Evolutionary conservation across 495 filamentous ascomycete species (phyloP), one percentile per base, ranked within the genome.

Genomic region (Penicillium atrosanguineum): DNA sequence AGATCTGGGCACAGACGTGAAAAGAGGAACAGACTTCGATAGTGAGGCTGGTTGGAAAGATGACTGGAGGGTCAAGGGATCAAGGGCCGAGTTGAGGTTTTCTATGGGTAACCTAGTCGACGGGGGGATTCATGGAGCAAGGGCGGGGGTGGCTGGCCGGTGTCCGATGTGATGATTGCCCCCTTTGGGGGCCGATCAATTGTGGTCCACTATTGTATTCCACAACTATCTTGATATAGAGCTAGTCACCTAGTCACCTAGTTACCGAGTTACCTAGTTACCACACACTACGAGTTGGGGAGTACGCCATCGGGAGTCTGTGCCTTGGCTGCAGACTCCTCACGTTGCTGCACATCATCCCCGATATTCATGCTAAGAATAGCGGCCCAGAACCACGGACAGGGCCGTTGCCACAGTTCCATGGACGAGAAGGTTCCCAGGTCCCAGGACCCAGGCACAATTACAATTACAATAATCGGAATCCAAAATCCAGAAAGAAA

Each of bases 71-170:
- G 16, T 23, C 31, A 19, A 19, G 15, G 29, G 14, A n/a, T 23
- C 39, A 50, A 44, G 38, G 48, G 48, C 23, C 23, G 46, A 28
- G 23, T 23, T 23, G 23, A 23, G 23, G 2, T 23, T 2, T 23
- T 23, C 23, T 23, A 23, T 23, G 23, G 23, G 23, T 23, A 23
- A 23, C 14, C 34, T 16, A 26, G 34, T 7, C 34, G 46, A 11
- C 31, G 31, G 7, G 45, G 12, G 21, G n/a, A 44, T 14, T 15
- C 20, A 44, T 26, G 42, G 23, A 15, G 42, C 42, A 50, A 34
- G 42, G 41, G 41, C 49, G 49, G 49, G 49, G 49, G 49, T 52
- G 49, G 49, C 49, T 51, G 37, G 21, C 9, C 15, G 16, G 28
- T 44, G 34, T 28, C 40, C 23, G 23, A n/a, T n/a, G n/a, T n/a